phyloP scores from a whole-genome alignment of 2,329 filamentous ascomycete species.

The Alternaria infectoria region DNA sequence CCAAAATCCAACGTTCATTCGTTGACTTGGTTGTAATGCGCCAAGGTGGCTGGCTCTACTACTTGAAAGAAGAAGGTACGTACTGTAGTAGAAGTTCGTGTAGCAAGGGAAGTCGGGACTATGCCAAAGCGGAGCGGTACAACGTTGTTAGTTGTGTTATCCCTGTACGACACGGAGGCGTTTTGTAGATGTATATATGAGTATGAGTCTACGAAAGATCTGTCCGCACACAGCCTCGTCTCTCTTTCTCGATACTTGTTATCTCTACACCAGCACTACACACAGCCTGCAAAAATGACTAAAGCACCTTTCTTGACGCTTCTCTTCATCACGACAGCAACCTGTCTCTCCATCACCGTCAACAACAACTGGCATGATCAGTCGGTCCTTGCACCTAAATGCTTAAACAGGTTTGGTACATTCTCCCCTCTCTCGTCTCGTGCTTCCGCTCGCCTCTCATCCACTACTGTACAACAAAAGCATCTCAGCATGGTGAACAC shows the following conservation, averaged over 20 bases:
- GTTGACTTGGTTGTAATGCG: not conserved
- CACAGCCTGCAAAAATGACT: not conserved
- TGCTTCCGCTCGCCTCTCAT: not conserved
- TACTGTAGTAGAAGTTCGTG: not conserved
- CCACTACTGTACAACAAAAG: not conserved
- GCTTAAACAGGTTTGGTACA: not conserved
- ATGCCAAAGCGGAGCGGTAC: not conserved
- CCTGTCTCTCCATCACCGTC: not conserved
- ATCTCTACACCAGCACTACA: not conserved
- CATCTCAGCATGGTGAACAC: not conserved
- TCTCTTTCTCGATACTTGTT: not conserved
- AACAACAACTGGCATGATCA: not conserved
- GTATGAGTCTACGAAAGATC: fast-evolving
- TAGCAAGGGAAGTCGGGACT: not conserved
- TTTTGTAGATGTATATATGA: not conserved
- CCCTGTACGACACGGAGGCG: not conserved
- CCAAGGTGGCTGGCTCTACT: not conserved
- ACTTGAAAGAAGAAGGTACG: not conserved
- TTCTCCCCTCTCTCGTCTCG: not conserved
- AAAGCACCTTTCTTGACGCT: not conserved
- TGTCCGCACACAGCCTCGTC: not conserved
- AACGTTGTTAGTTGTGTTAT: not conserved
- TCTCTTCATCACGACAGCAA: not conserved
- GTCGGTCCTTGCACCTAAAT: not conserved
- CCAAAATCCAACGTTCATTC: not conserved